A percentile compares a stretch with the other conserved stretches of the same genome.
Evolutionary conservation across 352 stramenopile genomes (phyloP).

Genomic region (Pythium scleroteichum): DNA sequence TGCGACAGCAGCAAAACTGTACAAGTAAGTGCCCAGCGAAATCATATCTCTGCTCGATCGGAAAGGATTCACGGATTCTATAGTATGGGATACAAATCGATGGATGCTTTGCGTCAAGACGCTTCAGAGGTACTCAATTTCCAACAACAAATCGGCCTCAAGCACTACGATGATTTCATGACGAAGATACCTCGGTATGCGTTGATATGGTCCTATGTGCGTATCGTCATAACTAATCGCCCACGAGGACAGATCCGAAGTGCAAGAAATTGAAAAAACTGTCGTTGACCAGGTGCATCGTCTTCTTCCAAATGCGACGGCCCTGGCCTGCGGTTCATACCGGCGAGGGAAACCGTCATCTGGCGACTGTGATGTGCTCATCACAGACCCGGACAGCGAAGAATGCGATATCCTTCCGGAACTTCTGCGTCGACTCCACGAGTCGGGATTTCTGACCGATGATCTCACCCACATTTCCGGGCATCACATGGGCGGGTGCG

Average conservation of each 20-base stretch:
- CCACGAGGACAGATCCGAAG: slow-evolving; percentile 48
- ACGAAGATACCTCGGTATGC: slow-evolving; percentile 68
- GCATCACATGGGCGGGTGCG: slow-evolving; percentile 50
- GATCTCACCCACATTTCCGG: slow-evolving; percentile 67
- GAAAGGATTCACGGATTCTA: background rate
- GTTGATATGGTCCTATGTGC: background rate
- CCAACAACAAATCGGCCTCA: slow-evolving; percentile 80
- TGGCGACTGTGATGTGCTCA: slow-evolving; percentile 79
- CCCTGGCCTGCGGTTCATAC: slow-evolving; percentile 76
- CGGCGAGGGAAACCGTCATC: slow-evolving; percentile 68
- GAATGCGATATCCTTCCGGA: slow-evolving; percentile 69
- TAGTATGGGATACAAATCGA: slow-evolving; percentile 62
- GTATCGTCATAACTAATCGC: background rate
- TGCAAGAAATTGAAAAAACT: slow-evolving; percentile 68
- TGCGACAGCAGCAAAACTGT: slow-evolving; percentile 72
- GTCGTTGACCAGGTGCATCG: slow-evolving; percentile 71
- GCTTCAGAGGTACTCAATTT: slow-evolving; percentile 39
- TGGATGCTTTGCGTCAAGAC: slow-evolving; percentile 47
- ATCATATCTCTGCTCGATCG: too few species aligned
- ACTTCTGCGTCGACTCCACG: slow-evolving; percentile 63
- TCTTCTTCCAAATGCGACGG: slow-evolving; percentile 60
- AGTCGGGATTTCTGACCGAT: slow-evolving; percentile 69
- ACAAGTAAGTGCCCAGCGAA: slow-evolving; percentile 40
- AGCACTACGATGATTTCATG: slow-evolving; percentile 79
- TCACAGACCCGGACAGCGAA: slow-evolving; percentile 72